phyloP scores from a whole-genome alignment of 1,284 basidiomycete species.

The Bjerkandera adusta region DNA sequence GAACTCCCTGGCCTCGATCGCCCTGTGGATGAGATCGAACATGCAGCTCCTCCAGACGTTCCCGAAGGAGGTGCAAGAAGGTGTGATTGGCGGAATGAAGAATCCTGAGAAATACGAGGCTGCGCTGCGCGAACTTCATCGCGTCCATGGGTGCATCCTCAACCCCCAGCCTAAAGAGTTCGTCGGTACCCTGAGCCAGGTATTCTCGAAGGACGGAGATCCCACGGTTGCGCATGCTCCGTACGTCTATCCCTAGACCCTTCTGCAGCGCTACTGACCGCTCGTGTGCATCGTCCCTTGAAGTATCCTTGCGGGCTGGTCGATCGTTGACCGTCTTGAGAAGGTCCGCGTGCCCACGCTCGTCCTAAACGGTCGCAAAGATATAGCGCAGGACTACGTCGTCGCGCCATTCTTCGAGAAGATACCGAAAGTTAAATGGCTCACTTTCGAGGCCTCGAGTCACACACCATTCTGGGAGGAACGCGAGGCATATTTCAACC shows the following conservation, averaged over 20 bases:
- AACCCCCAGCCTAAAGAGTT: slow-evolving; percentile 23
- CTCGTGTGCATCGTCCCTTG: background rate
- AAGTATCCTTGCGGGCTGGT: slow-evolving; percentile 24
- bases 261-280: background rate
- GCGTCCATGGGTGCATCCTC: slow-evolving; percentile 21
- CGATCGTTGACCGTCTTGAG: slow-evolving; percentile 24
- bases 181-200: slow-evolving; percentile 14
- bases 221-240: slow-evolving; percentile 19
- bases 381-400: slow-evolving; percentile 25
- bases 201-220: slow-evolving; percentile 20
- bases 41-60: slow-evolving; percentile 19
- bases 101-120: slow-evolving; percentile 22
- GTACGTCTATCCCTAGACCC: slow-evolving; percentile 18
- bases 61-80: slow-evolving; percentile 24
- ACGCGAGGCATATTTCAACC: slow-evolving; percentile 20
- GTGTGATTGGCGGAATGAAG: slow-evolving; percentile 22
- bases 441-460: slow-evolving; percentile 25
- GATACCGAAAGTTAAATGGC: slow-evolving; percentile 24
- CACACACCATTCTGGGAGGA: slow-evolving; percentile 28
- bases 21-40: slow-evolving; percentile 22
- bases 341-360: slow-evolving; percentile 25
- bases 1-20: slow-evolving; percentile 20
- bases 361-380: slow-evolving; percentile 27
- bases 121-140: slow-evolving; percentile 22
- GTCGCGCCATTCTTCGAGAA: slow-evolving; percentile 22